Evolutionary conservation across 306 rosid species (phyloP), one percentile per base, ranked within the genome.

Genomic region (Citrullus mucosospermus): DNA sequence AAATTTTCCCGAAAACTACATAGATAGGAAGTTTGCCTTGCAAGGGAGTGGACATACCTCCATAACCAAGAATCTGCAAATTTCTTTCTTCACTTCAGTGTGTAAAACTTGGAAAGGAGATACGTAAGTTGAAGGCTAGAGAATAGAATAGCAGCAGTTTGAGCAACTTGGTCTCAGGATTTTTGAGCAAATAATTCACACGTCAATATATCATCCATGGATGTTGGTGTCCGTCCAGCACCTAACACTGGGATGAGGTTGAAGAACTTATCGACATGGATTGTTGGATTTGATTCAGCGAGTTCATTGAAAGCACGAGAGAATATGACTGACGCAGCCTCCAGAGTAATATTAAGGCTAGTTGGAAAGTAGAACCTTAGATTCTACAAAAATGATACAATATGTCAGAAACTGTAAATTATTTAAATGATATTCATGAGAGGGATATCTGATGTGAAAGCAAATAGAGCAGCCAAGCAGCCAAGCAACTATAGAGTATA

Each of bases 191-290:
- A 82, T 55, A 95, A 82, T 82, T 95, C 98, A 30, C 97, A 92
- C 25, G 98, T 89, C 79, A 91, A 75, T 22, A 89, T 55, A 83
- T 92, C 85, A 59, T 88, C 85, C 89, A 92, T 82, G 77, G 88
- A 85, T 74, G 89, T 82, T 51, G 94, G 88, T 83, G 86, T 82
- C 51, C 81, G 77, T 76, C 98, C 97, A 54, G 88, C 87, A 75
- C 97, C 90, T 18, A 91, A 22, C 51, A 95, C 97, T 38, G 97
- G 97, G 86, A 92, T 88, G 78, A 92, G 85, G 92, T 89, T 95
- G 88, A 95, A 89, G 88, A 87, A 85, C 79, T 91, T 90, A 55
- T 87, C 85, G 68, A 63, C 78, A 30, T 58, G 57, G 22, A 85
- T 69, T 10, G 73, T 85, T 76, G 34, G 85, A 76, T 85, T 80